Base-by-base conservation (phyloP, 306 rosid species). In the Casuarina equisetifolia region DNA sequence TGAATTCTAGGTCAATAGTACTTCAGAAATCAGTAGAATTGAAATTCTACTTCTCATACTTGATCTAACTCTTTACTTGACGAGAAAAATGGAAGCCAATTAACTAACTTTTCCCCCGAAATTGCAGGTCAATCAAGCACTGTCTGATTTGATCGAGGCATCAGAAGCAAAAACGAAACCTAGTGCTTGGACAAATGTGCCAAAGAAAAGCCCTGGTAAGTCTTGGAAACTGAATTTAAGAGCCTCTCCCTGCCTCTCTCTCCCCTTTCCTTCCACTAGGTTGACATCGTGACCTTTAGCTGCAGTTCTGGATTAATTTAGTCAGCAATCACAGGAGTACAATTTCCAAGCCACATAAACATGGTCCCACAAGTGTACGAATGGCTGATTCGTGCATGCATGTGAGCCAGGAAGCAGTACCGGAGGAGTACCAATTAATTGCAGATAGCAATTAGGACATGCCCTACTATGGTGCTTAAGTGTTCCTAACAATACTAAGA, bases 111-210 rank as follows among this genome's bases (percentile, higher is more conserved):
- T 68, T 50, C 4, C 54, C 71, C 66, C 12, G 70, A 79, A 75
- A 49, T 81, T 77, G 9, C 91, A 95, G 98, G 98, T 96, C 69
- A 96, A 92, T 76, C 89, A 87, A 89, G 94, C 98, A 77, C 88
- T 96, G 17, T 42, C 82, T 61, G 97, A 92, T 61, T 75, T 96
- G 79, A 91, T 92, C 53, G 79, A 79, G 81, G 96, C 98, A 81
- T 85, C 99, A 36, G 85, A 84, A 85, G 75, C 55, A 76, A 86
- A 82, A 83, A 79, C 80, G 67, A 87, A 53, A 9, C 91, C 92
- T 53, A 86, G 81, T 36, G 97, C 90, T n/a, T 96, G 99, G 99
- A 87, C 91, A 57, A 91, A 92, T 88, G 70, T 92, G 81, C 87
- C 87, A 42, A 82, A 76, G 81, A 76, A 62, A 79, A 72, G 83